Base-by-base conservation (phyloP, 495 filamentous ascomycete genomes). In the Podospora appendiculata region DNA sequence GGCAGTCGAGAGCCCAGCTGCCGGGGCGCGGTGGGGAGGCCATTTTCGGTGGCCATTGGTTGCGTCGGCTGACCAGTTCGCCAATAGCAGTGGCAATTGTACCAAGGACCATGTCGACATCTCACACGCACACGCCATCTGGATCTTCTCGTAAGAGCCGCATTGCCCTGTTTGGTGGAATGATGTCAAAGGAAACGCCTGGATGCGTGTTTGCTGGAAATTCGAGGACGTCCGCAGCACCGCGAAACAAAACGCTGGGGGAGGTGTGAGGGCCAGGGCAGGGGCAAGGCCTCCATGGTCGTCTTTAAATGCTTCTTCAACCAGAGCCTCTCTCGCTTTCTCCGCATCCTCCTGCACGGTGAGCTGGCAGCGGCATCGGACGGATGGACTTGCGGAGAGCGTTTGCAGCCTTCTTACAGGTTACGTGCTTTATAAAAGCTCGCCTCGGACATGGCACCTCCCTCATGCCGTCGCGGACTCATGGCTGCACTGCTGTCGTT, bases 271-370 rank as follows among this genome's bases (percentile, higher is more conserved):
- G 25, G 16, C 38, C 44, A n/a, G n/a, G n/a, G n/a, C n/a, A n/a
- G n/a, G n/a, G n/a, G n/a, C n/a, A n/a, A n/a, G n/a, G n/a, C n/a
- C n/a, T n/a, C n/a, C n/a, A 13, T 52, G 14, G 19, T 41, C 42
- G 44, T 16, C 59, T 59, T 65, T 64, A 63, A 62, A 63, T 60
- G 48, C 53, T 55, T 55, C n/a, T 38, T 13, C 36, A 38, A 10
- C 36, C 36, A 38, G 33, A 19, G 33, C 46, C 47, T 38, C 55
- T 56, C 45, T 52, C 48, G 50, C 32, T 48, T 55, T 57, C 62
- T 67, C 63, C 62, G 60, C 64, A 54, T 58, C 41, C 46, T 60
- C 48, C 64, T 69, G 66, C 66, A 69, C 57, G 66, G 67, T 69
- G 66, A 61, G 64, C 60, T 69, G 66, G 66, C 66, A 69, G 25